Percentiles rank a stretch among this genome's conserved stretches.
These are phyloP conservation scores for Trichoderma sp. DNA, from an alignment of 2,329 filamentous ascomycete species.

Conservation along the genomic window DNA sequence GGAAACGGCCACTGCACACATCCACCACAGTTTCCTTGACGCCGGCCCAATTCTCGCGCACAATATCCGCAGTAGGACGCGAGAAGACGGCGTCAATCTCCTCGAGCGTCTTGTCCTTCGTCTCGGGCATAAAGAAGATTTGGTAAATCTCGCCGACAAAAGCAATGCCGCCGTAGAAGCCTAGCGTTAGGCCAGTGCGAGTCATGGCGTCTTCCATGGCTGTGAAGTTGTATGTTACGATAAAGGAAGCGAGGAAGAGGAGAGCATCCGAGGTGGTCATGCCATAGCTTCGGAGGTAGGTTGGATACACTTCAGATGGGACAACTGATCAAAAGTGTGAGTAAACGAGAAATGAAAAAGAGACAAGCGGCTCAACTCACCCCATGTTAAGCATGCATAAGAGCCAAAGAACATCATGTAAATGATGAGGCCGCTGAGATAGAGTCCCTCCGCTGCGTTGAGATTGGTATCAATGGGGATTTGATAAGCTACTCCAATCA, in stretches of 20 bases:
- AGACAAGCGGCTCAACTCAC: conserved; percentile 18
- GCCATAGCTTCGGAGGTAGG: conserved; percentile 68
- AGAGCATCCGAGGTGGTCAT: conserved; percentile 68
- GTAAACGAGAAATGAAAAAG: not conserved
- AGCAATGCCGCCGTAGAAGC: conserved; percentile 73
- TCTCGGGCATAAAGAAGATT: conserved; percentile 72
- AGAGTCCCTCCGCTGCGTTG: conserved; percentile 53
- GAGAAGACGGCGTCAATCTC: conserved; percentile 68
- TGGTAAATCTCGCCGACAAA: conserved; percentile 69
- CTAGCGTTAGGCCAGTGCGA: conserved; percentile 61
- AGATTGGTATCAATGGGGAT: conserved; percentile 47
- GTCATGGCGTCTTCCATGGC: conserved; percentile 67
- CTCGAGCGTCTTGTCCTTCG: conserved; percentile 65
- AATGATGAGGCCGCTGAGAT: conserved; percentile 63
- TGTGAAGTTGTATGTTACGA: conserved; percentile 73
- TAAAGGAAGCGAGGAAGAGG: conserved; percentile 67
- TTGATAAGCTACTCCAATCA: conserved; percentile 63
- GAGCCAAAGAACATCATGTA: conserved; percentile 69
- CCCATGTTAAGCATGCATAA: conserved; percentile 62
- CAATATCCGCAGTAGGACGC: conserved; percentile 59
- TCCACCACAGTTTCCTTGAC: conserved; percentile 33
- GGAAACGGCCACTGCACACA: conserved; percentile 25
- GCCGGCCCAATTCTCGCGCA: conserved; percentile 52
- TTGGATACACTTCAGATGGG: conserved; percentile 68
- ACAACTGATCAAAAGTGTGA: conserved; percentile 39